These are phyloP conservation scores for Podospora pseudoanserina DNA, from an alignment of 495 filamentous ascomycete species.

Conservation along the genomic window DNA sequence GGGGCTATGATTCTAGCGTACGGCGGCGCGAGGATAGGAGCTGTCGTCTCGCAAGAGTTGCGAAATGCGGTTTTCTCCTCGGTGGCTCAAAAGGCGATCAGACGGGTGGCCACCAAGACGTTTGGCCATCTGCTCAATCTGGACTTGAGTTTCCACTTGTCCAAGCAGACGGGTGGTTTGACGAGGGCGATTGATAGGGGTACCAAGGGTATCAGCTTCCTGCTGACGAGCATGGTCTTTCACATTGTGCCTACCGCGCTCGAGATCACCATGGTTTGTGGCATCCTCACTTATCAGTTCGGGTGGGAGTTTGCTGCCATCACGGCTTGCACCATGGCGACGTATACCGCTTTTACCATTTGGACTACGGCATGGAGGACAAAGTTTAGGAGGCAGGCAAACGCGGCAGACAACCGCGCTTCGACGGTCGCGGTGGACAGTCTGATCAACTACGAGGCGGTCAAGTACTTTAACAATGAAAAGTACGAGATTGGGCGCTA, in stretches of 20 bases:
- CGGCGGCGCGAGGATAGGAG: slow-evolving; percentile 79
- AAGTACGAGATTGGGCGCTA: slow-evolving; percentile 88
- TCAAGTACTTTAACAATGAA: slow-evolving; percentile 99
- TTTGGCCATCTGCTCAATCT: slow-evolving; percentile 86
- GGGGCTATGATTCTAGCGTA: slow-evolving; percentile 92
- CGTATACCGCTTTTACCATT: slow-evolving; percentile 93
- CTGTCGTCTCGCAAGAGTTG: slow-evolving; percentile 83
- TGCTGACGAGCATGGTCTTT: slow-evolving; percentile 97
- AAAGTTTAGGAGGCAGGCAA: slow-evolving; percentile 89
- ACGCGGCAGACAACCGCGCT: slow-evolving; percentile 92
- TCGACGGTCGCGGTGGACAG: slow-evolving; percentile 95
- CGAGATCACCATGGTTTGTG: slow-evolving; percentile 93
- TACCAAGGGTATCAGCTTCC: slow-evolving; percentile 95
- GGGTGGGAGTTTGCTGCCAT: slow-evolving; percentile 87
- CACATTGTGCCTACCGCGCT: slow-evolving; percentile 91
- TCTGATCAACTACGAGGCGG: slow-evolving; percentile 96
- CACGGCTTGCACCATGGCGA: slow-evolving; percentile 84
- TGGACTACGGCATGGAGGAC: slow-evolving; percentile 94
- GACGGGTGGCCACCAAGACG: slow-evolving; percentile 83
- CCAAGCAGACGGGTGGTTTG: slow-evolving; percentile 88
- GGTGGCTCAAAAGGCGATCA: slow-evolving; percentile 94
- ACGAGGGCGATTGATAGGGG: slow-evolving; percentile 94
- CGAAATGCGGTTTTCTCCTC: slow-evolving; percentile 95
- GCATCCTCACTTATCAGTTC: slow-evolving; percentile 91
- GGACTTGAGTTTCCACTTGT: slow-evolving; percentile 90